phyloP scores from a whole-genome alignment of 2,329 filamentous ascomycete species.

The Sporothrix mexicana region DNA sequence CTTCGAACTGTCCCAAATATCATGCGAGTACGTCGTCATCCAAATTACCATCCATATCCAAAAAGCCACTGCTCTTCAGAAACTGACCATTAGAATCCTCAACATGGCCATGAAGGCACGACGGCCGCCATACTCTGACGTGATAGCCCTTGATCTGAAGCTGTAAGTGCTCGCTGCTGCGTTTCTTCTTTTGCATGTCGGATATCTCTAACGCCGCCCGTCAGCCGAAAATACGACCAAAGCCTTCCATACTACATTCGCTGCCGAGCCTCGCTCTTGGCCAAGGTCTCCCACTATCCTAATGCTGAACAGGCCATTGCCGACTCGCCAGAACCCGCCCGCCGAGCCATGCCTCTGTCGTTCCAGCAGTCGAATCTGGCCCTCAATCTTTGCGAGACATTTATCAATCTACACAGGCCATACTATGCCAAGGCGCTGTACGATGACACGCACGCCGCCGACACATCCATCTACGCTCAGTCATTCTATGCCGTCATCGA shows the following conservation, averaged over 20 bases:
- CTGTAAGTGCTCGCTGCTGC: not conserved
- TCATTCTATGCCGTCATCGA: constrained; percentile 26
- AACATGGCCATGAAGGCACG: constrained; percentile 33
- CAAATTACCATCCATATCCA: too few relatives aligned
- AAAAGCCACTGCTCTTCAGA: too few relatives aligned
- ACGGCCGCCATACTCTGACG: constrained; percentile 25
- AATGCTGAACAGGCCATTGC: constrained; percentile 17
- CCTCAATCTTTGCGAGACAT: constrained; percentile 22
- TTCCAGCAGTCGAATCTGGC: constrained; percentile 27
- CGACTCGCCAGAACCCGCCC: constrained; percentile 14
- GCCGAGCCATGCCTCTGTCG: not conserved
- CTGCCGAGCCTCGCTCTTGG: constrained; percentile 20
- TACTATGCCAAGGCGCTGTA: constrained; percentile 32
- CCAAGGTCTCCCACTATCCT: constrained; percentile 24
- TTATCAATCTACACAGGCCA: constrained; percentile 31
- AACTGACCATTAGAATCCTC: constrained; percentile 11
- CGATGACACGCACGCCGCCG: constrained; percentile 17
- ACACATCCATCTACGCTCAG: constrained; percentile 16
- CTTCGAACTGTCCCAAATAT: constrained; percentile 25
- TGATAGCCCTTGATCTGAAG: not conserved
- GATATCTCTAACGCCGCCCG: not conserved
- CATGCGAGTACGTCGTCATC: not conserved
- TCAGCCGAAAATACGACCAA: constrained; percentile 21
- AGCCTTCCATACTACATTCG: constrained; percentile 17
- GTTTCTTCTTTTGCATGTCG: not conserved